A percentile compares a stretch with the other conserved stretches of the same genome.
These are phyloP conservation scores for Domatiomyces globalis DNA, from an alignment of 2,329 filamentous ascomycete species.

Conservation along the genomic window DNA sequence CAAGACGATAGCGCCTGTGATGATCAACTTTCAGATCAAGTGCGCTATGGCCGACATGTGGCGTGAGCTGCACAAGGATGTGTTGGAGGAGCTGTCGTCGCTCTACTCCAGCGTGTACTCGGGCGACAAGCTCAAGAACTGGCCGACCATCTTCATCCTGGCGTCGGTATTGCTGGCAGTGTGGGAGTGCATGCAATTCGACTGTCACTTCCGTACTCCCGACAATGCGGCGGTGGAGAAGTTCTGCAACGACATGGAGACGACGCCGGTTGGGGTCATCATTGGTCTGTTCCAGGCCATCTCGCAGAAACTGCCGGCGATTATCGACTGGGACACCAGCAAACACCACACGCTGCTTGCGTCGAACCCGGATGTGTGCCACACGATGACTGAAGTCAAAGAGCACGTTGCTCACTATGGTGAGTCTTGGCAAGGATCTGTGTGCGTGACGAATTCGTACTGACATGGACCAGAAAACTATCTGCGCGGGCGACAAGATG, in stretches of 20 bases:
- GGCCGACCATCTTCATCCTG: constrained; percentile 97
- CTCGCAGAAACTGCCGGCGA: constrained; percentile 84
- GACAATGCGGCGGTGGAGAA: constrained; percentile 75
- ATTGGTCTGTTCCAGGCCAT: constrained; percentile 96
- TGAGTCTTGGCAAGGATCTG: constrained; percentile 35
- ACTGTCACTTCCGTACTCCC: constrained; percentile 87
- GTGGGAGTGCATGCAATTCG: constrained; percentile 98
- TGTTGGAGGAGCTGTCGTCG: constrained; percentile 79
- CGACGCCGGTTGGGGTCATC: constrained; percentile 86
- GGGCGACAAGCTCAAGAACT: constrained; percentile 94
- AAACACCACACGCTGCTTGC: constrained; percentile 83
- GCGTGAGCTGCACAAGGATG: constrained; percentile 92
- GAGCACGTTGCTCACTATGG: constrained; percentile 87
- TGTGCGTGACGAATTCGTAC: constrained; percentile 24
- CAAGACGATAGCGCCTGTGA: constrained; percentile 83
- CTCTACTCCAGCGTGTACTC: constrained; percentile 97
- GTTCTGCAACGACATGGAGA: constrained; percentile 96
- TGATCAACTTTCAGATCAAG: constrained; percentile 99
- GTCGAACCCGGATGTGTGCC: constrained; percentile 83
- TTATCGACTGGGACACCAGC: constrained; percentile 84
- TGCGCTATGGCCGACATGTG: constrained; percentile 94
- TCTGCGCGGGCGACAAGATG: constrained; percentile 61
- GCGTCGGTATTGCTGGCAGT: constrained; percentile 84
- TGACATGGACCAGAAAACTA: constrained; percentile 57
- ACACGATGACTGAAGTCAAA: constrained; percentile 90